Conservation (phyloP, 75 land plant genomes). For the Selaginella moellendorffii region DNA sequence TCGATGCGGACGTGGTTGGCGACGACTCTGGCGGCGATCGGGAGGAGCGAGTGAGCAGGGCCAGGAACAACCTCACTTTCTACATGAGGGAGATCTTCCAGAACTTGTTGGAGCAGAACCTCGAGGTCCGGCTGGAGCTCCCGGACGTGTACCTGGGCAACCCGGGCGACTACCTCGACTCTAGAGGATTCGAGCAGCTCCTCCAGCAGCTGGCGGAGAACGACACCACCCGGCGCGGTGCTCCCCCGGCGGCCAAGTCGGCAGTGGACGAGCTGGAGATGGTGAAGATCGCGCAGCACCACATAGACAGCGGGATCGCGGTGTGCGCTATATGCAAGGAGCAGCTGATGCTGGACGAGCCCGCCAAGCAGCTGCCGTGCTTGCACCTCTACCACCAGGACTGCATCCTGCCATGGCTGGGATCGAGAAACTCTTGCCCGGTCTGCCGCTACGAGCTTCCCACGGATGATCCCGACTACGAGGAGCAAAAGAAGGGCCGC, state of each 20-base stretch:
- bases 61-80: constrained; percentile 3
- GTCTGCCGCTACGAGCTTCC: constrained; percentile 57
- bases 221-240: constrained; percentile 17
- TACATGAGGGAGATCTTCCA: constrained; percentile 33
- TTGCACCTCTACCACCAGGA: constrained; percentile 37
- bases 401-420: constrained; percentile 52
- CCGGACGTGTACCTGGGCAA: constrained; percentile 16
- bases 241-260: constrained; percentile 39
- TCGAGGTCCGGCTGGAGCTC: constrained; percentile 1
- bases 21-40: constrained; percentile 15
- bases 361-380: constrained; percentile 36
- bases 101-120: constrained; percentile 15
- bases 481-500: constrained; percentile 26
- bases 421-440: constrained; percentile 52
- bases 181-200: constrained; percentile 23
- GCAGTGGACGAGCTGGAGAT: constrained; percentile 28
- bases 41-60: constrained; percentile 5
- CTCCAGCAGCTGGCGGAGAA: constrained; percentile 35
- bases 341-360: constrained; percentile 23
- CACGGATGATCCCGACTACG: constrained; percentile 56
- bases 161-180: constrained; percentile 24
- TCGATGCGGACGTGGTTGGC: constrained; percentile 9
- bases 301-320: constrained; percentile 18
- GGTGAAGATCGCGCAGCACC: constrained; percentile 22
- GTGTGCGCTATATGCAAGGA: constrained; percentile 53